Evolutionary conservation across 108 stramenopile species (phyloP).

Genomic region (Pelagomonas calceolata): DNA sequence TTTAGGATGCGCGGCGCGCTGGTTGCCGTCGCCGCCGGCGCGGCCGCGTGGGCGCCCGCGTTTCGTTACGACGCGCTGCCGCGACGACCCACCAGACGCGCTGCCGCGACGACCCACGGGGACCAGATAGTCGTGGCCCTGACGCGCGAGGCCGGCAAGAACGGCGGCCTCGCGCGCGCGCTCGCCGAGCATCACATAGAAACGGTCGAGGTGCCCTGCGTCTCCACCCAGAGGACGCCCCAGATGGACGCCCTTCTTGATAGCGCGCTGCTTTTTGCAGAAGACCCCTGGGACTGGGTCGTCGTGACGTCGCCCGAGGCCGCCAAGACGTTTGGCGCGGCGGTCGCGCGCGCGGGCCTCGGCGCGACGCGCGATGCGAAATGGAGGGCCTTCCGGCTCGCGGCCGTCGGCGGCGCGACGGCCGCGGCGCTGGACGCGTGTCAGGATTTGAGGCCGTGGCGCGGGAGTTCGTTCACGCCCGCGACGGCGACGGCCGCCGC

Average conservation of each 20-base stretch:
- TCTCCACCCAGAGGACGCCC: not conserved
- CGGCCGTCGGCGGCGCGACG: conserved; percentile 7
- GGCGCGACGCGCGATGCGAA: not conserved
- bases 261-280: not conserved
- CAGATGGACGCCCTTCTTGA: not conserved
- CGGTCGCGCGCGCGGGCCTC: not conserved
- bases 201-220: not conserved
- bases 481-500: conserved; percentile 2
- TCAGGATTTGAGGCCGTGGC: not conserved
- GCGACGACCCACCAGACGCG: too few species aligned
- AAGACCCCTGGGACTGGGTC: not conserved
- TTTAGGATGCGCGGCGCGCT: too few species aligned
- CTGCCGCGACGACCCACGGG: too few species aligned
- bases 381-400: not conserved
- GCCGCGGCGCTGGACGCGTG: not conserved
- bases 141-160: conserved; percentile 8
- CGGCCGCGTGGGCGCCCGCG: too few species aligned
- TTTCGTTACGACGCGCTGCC: too few species aligned
- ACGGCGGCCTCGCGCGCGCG: not conserved
- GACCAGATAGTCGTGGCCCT: not conserved
- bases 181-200: not conserved
- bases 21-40: too few species aligned
- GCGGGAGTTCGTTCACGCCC: not conserved
- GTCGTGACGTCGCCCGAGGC: conserved; percentile 9
- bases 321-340: not conserved